Evolutionary conservation across 2,329 filamentous ascomycete species (phyloP).

Genomic region (Byssochlamys sp.): DNA sequence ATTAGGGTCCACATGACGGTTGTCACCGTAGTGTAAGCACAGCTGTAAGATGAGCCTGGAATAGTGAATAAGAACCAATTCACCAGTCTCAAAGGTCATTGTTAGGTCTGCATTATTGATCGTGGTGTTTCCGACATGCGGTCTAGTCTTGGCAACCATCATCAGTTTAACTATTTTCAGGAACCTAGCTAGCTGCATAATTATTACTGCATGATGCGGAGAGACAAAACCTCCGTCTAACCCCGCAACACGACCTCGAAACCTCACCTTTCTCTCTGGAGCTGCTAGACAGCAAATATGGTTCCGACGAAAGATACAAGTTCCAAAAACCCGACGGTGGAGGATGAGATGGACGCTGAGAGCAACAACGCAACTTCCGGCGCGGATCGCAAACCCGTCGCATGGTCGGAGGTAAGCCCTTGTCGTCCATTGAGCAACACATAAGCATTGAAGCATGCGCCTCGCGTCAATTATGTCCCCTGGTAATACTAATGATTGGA

Average conservation of each 20-base stretch:
- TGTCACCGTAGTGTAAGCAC: not conserved
- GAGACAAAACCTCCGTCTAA: not conserved
- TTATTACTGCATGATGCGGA: not conserved
- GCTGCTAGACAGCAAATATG: not conserved
- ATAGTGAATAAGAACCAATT: not conserved
- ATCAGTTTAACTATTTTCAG: too few species aligned
- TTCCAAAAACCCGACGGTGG: conserved; percentile 10
- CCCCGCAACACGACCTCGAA: not conserved
- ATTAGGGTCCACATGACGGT: not conserved
- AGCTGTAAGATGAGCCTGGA: not conserved
- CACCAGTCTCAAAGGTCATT: not conserved
- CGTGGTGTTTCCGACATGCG: not conserved
- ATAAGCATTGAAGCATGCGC: not conserved
- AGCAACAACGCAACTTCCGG: not conserved
- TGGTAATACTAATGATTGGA: not conserved
- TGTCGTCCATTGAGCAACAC: not conserved
- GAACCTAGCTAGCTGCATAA: too few species aligned
- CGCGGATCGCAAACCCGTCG: conserved; percentile 5
- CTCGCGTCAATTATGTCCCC: not conserved
- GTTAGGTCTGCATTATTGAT: not conserved
- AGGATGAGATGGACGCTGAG: conserved; percentile 1
- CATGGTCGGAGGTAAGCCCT: conserved; percentile 16
- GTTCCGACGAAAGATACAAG: not conserved
- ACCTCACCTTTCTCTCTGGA: not conserved
- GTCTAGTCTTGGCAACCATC: not conserved